Base-by-base conservation (phyloP, 768 basidiomycete species). In the Panus rudis region DNA sequence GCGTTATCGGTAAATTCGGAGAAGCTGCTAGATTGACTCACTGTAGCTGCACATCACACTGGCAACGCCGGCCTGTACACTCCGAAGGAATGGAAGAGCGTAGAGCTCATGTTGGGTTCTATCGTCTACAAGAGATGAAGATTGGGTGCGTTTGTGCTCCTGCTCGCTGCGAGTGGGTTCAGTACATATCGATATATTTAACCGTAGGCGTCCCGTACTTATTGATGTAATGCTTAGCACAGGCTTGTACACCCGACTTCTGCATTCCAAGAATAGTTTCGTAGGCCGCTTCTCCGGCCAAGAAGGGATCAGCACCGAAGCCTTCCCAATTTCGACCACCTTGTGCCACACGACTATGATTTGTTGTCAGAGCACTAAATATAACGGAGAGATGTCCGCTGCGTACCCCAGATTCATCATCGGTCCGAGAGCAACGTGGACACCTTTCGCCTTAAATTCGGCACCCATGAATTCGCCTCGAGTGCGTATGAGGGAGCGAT, bases 281-380 rank as follows among this genome's bases (percentile, higher is more conserved):
- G 44, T 79, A 84, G 4, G 81, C 75, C 1, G 71, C 68, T 56
- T 88, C 89, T 11, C 92, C 90, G n/a, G 76, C 54, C 13, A 94
- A 67, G 65, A 79, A 94, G 0, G 92, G 92, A 59, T 96, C 92
- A 8, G 76, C 89, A 23, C 92, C 91, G 45, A 92, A 92, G n/a
- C 89, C 90, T 69, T 94, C 92, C 88, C 90, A 94, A 62, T 92
- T 91, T 22, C 92, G 71, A 14, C 92, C 92, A 6, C 84, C 89
- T 50, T 76, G 70, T 3, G 85, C 80, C 16, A 82, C 63, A 14
- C 87, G 77, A 1, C 80, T 54, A 37, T 11, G 19, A 22, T 12
- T 19, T 28, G 42, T 14, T 33, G 7, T 39, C 37, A 22, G 27
- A 6, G 6, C 12, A 11, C 10, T 13, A 16, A 12, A 31, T 7